Conservation (phyloP, 2,329 filamentous ascomycete genomes). For the Ceratocystis smalleyi region DNA sequence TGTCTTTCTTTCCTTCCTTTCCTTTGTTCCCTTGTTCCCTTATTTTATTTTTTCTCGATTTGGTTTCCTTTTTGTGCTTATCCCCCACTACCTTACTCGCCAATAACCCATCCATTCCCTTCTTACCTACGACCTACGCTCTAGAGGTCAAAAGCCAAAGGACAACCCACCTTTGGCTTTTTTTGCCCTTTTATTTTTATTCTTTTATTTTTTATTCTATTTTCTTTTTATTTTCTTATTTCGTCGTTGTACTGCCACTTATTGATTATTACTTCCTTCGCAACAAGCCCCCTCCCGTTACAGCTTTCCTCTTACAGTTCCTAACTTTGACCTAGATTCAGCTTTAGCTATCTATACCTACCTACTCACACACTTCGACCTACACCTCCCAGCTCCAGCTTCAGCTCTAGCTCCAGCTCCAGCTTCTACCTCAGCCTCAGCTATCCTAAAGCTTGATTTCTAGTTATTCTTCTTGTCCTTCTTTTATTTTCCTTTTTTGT, state of each 20-base stretch:
- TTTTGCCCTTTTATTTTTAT: neutral
- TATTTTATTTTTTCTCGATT: conserved; percentile 6
- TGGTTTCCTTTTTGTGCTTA: neutral
- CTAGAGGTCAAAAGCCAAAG: too few relatives aligned
- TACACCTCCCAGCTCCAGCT: neutral
- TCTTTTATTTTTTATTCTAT: neutral
- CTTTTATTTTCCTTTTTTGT: conserved; percentile 4
- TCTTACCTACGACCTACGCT: too few relatives aligned
- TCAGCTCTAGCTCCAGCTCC: neutral
- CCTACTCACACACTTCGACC: neutral
- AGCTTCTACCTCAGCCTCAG: conserved; percentile 3
- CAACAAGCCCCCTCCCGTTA: neutral
- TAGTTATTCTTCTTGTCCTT: conserved; percentile 7
- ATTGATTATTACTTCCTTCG: neutral
- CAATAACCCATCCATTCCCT: neutral
- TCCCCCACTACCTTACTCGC: neutral
- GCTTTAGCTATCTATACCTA: neutral
- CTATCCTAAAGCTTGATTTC: neutral
- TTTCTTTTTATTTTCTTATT: neutral
- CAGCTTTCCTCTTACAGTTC: neutral
- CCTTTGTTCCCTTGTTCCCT: neutral
- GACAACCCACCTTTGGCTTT: too few relatives aligned
- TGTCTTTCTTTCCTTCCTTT: conserved; percentile 10
- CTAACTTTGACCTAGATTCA: neutral
- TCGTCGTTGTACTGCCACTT: neutral